Base-by-base conservation (phyloP, 352 stramenopile genomes). In the Pythium chondricola region DNA sequence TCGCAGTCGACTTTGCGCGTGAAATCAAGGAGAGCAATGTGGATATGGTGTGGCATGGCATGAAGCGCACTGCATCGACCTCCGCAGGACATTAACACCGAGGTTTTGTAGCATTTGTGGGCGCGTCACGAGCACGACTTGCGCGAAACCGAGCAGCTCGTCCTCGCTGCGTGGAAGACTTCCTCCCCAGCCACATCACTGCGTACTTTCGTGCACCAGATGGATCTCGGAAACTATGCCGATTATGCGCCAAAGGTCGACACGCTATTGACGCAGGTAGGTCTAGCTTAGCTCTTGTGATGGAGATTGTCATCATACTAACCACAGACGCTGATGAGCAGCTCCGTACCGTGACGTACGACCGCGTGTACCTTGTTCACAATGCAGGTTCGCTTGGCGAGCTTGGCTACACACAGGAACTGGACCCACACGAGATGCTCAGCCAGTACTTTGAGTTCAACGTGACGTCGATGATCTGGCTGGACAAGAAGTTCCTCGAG, bases 331-430 rank as follows among this genome's bases (percentile, higher is more conserved):
- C n/a, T n/a, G n/a, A n/a, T n/a, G 26, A 27, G 7, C 42, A 78
- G 51, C 30, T 87, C 14, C 25, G 67, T 30, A 33, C 29, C 0
- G 58, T 54, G 9, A 30, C 21, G 11, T 85, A 85, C 51, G 64
- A 58, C 13, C 64, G 41, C 30, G 43, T 90, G 14, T 72, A 70
- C 39, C 51, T 95, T 14, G 67, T 95, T 21, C 85, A 95, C 60
- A 96, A 96, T 45, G 86, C 86, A 6, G 86, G 81, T 0, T 86
- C 74, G 36, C 57, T 96, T 7, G 84, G 84, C 1, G 55, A 78
- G 17, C 55, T 96, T 1, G 69, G 69, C 24, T 59, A 87, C 29
- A 63, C 61, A 24, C 68, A 86, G 24, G 76, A 88, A 43, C 62
- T 58, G 33, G 56, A 47, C 2, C 78, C 70, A 3, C 62, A 65